Evolutionary conservation across 2,329 filamentous ascomycete genomes (phyloP).

Genomic region (Biscogniauxia mediterranea): DNA sequence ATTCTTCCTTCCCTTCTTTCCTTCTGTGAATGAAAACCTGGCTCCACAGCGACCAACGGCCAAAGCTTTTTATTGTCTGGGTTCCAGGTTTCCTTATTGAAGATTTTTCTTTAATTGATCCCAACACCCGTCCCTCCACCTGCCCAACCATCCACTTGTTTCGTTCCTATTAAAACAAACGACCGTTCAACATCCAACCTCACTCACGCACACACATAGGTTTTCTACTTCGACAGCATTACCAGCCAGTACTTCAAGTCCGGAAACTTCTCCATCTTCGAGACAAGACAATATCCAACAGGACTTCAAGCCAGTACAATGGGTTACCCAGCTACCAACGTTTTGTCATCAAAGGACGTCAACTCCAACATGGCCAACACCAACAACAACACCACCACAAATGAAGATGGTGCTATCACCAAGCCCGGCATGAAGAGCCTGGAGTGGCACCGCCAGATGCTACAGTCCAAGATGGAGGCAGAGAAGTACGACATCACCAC

Average conservation of each 20-base stretch:
- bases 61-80: background rate
- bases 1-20: background rate
- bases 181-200: background rate
- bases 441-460: conserved; percentile 74
- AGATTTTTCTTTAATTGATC: background rate
- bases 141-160: background rate
- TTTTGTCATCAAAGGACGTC: conserved; percentile 65
- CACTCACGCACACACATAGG: background rate
- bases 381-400: conserved; percentile 26
- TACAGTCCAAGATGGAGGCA: conserved; percentile 69
- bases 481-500: conserved; percentile 49
- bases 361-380: conserved; percentile 50
- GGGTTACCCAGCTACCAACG: conserved; percentile 47
- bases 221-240: background rate
- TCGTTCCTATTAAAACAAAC: background rate
- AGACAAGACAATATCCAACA: background rate
- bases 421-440: conserved; percentile 59
- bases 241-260: background rate
- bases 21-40: background rate
- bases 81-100: background rate
- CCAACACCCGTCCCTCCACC: background rate
- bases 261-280: no score
- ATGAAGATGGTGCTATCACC: conserved; percentile 35
- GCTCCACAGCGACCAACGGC: background rate
- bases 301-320: conserved; percentile 36